These are phyloP conservation scores for Leishmania tarentolae DNA, from an alignment of 208 protist genomes.

Conservation along the genomic window DNA sequence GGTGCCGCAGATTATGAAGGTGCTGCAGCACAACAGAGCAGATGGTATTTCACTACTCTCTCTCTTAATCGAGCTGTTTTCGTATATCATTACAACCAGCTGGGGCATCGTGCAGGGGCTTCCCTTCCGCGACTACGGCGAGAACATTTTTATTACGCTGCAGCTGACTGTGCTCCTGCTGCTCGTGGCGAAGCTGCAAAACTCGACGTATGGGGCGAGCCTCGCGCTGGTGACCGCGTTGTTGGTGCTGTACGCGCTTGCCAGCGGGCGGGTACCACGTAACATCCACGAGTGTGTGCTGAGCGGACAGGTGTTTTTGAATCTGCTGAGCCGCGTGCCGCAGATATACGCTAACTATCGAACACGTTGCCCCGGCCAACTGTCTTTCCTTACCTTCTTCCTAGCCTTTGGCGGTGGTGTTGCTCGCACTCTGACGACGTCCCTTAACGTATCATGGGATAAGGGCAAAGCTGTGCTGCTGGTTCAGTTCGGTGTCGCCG, in stretches of 20 bases:
- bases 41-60: slow-evolving; percentile 73
- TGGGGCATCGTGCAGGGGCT: slow-evolving; percentile 76
- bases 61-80: slow-evolving; percentile 68
- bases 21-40: slow-evolving; percentile 50
- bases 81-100: slow-evolving; percentile 79
- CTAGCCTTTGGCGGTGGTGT: slow-evolving; percentile 73
- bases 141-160: slow-evolving; percentile 79
- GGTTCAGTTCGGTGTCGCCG: slow-evolving; percentile 59
- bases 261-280: slow-evolving; percentile 43
- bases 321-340: slow-evolving; percentile 72
- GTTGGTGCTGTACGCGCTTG: slow-evolving; percentile 39
- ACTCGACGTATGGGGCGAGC: slow-evolving; percentile 34
- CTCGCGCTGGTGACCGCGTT: slow-evolving; percentile 39
- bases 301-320: slow-evolving; percentile 66
- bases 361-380: slow-evolving; percentile 66
- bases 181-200: slow-evolving; percentile 65
- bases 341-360: slow-evolving; percentile 78
- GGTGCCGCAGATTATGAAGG: slow-evolving; percentile 85
- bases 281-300: slow-evolving; percentile 59
- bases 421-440: slow-evolving; percentile 76
- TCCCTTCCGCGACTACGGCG: slow-evolving; percentile 75
- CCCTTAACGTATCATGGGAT: slow-evolving; percentile 80
- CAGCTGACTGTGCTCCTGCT: slow-evolving; percentile 69
- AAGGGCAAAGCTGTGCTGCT: slow-evolving; percentile 79
- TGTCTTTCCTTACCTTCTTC: slow-evolving; percentile 88